Evolutionary conservation across 225 moss, liverwort and hornwort genomes (phyloP).

Genomic region (Rhytidiadelphus loreus): DNA sequence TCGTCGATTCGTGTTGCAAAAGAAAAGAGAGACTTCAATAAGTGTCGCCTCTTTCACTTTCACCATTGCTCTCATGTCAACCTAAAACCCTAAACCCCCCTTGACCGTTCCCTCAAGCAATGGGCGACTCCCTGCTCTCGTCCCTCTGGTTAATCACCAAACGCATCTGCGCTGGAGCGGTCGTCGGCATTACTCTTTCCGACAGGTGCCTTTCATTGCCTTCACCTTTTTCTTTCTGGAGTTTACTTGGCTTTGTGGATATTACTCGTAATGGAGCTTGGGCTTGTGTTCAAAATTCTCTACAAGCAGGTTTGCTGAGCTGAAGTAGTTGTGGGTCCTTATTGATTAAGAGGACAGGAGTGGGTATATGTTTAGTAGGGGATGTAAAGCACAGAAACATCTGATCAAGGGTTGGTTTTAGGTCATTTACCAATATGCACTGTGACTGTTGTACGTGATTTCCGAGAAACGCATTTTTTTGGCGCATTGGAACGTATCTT

Average conservation of each 20-base stretch:
- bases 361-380: not conserved
- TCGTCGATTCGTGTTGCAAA: not conserved
- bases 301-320: not conserved
- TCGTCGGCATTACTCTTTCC: slow-evolving; percentile 77
- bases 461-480: not conserved
- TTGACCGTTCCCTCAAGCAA: not conserved
- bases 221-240: not conserved
- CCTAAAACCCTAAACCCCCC: not conserved
- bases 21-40: not conserved
- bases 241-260: not conserved
- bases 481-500: not conserved
- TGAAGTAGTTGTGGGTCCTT: not conserved
- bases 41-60: not conserved
- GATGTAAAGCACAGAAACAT: not conserved
- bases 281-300: not conserved
- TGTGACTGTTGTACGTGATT: not conserved
- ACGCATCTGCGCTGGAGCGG: slow-evolving; percentile 60
- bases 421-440: not conserved
- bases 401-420: not conserved
- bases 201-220: slow-evolving; percentile 44
- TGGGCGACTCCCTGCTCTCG: slow-evolving; percentile 22
- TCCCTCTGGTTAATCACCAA: slow-evolving; percentile 44
- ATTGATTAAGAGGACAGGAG: not conserved
- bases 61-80: not conserved
- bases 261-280: not conserved